Evolutionary conservation across 2,329 filamentous ascomycete genomes (phyloP).

Genomic region (Fusarium armeniacum): DNA sequence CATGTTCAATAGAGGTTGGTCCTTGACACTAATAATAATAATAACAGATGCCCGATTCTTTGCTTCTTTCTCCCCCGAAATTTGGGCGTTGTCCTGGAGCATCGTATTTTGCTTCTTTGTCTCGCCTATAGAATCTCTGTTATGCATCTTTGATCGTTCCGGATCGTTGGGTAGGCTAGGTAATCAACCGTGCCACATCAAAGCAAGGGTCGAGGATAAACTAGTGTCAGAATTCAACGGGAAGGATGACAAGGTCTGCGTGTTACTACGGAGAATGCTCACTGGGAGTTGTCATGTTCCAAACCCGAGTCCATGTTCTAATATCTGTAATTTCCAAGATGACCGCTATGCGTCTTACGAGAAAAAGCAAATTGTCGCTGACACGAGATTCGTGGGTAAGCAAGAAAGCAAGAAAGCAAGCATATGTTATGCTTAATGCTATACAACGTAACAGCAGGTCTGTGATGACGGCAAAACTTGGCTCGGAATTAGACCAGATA

Average conservation of each 20-base stretch:
- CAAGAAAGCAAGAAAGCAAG: background rate
- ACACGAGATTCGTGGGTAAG: background rate
- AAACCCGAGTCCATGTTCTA: conserved; percentile 2
- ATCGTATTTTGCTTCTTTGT: conserved; percentile 27
- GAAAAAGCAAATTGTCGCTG: too few relatives aligned
- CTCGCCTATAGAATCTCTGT: conserved; percentile 19
- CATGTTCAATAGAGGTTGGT: conserved; percentile 15
- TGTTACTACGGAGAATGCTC: conserved; percentile 28
- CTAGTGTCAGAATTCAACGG: conserved; percentile 34
- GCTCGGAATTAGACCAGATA: conserved; percentile 1
- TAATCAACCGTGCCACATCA: conserved; percentile 23
- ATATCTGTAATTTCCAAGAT: background rate
- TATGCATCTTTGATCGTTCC: conserved; percentile 33
- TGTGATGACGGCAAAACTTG: background rate
- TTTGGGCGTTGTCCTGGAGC: conserved; percentile 2
- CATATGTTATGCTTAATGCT: background rate
- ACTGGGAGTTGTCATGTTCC: conserved; percentile 13
- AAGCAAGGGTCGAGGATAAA: conserved; percentile 33
- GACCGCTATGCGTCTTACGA: background rate
- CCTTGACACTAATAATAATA: background rate
- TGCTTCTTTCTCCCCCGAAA: conserved; percentile 2
- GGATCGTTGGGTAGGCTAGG: conserved; percentile 24
- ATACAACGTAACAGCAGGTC: conserved; percentile 5
- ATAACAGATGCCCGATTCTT: conserved; percentile 11
- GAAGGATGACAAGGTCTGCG: conserved; percentile 38